Evolutionary conservation across 2,329 filamentous ascomycete genomes (phyloP).

Genomic region (Pyrenochaeta sp.): DNA sequence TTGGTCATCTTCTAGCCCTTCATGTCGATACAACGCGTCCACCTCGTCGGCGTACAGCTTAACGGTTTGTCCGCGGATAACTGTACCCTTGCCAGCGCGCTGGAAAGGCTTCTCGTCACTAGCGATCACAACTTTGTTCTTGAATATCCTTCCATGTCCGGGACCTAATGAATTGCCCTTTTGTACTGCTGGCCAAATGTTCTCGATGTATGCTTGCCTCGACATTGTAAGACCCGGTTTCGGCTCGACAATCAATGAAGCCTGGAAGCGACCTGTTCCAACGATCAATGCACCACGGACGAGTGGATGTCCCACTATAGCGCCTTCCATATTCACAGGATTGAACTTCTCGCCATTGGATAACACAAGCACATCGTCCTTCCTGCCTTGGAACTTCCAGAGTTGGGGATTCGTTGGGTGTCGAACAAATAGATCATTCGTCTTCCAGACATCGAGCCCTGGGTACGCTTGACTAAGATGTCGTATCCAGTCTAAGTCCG

Average conservation of each 20-base stretch:
- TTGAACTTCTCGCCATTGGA: slow-evolving; percentile 41
- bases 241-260: slow-evolving; percentile 31
- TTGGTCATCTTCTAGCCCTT: too few relatives aligned
- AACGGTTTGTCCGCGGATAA: slow-evolving; percentile 29
- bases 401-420: slow-evolving; percentile 22
- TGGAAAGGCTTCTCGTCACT: slow-evolving; percentile 13
- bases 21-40: slow-evolving; percentile 22
- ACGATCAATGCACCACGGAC: slow-evolving; percentile 26
- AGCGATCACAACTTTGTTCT: slow-evolving; percentile 20
- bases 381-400: slow-evolving; percentile 39
- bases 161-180: slow-evolving; percentile 28
- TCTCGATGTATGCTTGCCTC: slow-evolving; percentile 17
- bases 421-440: slow-evolving; percentile 22
- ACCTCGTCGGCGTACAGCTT: slow-evolving; percentile 32
- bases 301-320: slow-evolving; percentile 14
- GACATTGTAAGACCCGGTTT: slow-evolving; percentile 1
- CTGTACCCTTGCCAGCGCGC: slow-evolving; percentile 34
- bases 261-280: slow-evolving; percentile 26
- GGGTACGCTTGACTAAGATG: too few relatives aligned
- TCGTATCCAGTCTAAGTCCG: too few relatives aligned
- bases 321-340: slow-evolving; percentile 26
- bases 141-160: slow-evolving; percentile 30
- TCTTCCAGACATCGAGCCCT: too few relatives aligned
- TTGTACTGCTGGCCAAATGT: slow-evolving; percentile 31
- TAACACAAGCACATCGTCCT: slow-evolving; percentile 43